phyloP scores from a whole-genome alignment of 176 grass and related monocot genomes.

The Raddia guianensis region DNA sequence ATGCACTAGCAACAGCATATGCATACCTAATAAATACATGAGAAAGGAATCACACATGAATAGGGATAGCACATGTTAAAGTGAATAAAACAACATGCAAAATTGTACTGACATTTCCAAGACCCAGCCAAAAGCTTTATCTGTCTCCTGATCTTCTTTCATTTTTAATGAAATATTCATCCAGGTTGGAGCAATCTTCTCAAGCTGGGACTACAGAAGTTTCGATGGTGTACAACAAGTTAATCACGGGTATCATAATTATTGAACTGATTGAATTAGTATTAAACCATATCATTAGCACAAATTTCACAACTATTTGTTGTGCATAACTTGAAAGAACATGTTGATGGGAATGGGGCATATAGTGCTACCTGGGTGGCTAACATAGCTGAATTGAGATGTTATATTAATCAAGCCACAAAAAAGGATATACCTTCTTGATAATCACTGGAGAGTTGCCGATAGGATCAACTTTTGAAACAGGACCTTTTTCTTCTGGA shows the following conservation, averaged over 20 bases:
- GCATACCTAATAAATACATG: conserved; percentile 76
- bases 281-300: conserved; percentile 7
- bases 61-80: conserved; percentile 6
- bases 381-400: neutral
- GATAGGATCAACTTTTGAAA: conserved; percentile 88
- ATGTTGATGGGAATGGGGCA: neutral
- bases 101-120: conserved; percentile 86
- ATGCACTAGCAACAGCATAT: conserved; percentile 96
- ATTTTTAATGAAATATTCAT: conserved; percentile 93
- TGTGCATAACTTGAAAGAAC: neutral
- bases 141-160: conserved; percentile 90
- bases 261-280: conserved; percentile 19
- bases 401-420: neutral
- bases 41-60: conserved; percentile 15
- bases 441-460: conserved; percentile 99
- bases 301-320: neutral
- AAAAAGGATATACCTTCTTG: conserved; percentile 67
- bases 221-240: conserved; percentile 18
- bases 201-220: conserved; percentile 57
- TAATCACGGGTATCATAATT: neutral
- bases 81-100: conserved; percentile 3
- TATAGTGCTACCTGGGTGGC: conserved; percentile 11
- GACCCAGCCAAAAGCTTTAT: conserved; percentile 99
- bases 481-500: conserved; percentile 81
- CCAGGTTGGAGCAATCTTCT: conserved; percentile 99